Evolutionary conservation across 2,329 filamentous ascomycete species (phyloP), one percentile per base, ranked within the genome.

Genomic region (Ophiostoma tasmaniense): DNA sequence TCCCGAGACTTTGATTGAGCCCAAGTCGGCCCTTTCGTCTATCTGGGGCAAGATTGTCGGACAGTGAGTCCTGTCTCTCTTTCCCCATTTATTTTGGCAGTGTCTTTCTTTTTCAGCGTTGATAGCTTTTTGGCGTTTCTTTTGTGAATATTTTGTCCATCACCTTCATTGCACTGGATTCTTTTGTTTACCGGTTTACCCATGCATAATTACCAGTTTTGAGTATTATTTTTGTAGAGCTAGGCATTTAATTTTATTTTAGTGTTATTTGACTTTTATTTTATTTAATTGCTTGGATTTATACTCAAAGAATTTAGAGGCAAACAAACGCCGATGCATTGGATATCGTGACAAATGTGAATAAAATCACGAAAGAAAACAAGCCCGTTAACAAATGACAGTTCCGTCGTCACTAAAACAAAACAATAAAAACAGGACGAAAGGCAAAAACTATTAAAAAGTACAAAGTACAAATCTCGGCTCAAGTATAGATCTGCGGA

Each of bases 31-130:
- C 8, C 80, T 81, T 1, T 14, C n/a, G 33, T 81, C 82, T 0
- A 78, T 85, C 39, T 86, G 84, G 84, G 78, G 81, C 45, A 81
- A 76, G 72, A 62, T 73, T 6, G n/a, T 66, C 39, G 71, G 70
- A 1, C 37, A 65, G 22, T 42, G 14, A 62, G 13, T 8, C 3
- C 17, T 45, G 42, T 2, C 42, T 45, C 37, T n/a, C 42, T 42
- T 42, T 42, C n/a, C n/a, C n/a, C n/a, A n/a, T n/a, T n/a, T n/a
- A n/a, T n/a, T n/a, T n/a, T n/a, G 42, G 42, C n/a, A 7, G 5
- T n/a, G 4, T 7, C 2, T 45, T 45, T 45, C n/a, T 0, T 45
- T 45, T 45, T 45, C 37, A 13, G 37, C 10, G 13, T 50, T 61
- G 14, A 20, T 25, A 17, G 20, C 17, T 30, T 33, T 20, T 20